Evolutionary conservation across 768 basidiomycete species (phyloP).

Genomic region (Mycena leptocephala): DNA sequence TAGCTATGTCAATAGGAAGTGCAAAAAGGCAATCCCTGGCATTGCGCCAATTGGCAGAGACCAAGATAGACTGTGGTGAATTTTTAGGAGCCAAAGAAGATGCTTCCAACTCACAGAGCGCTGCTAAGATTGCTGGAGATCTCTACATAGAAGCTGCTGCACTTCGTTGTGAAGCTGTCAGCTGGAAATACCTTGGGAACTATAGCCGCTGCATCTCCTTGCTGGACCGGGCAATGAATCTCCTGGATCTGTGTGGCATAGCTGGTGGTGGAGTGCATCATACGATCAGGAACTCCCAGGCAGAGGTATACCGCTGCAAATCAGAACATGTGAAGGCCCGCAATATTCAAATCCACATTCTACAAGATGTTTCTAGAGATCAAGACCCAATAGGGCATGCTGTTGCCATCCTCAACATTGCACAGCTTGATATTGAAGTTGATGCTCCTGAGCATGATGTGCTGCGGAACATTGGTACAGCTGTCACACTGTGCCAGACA

Average conservation of each 20-base stretch:
- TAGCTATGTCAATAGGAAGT: neutral
- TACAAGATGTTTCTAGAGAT: too few relatives aligned
- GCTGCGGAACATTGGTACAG: too few relatives aligned
- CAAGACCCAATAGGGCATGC: too few relatives aligned
- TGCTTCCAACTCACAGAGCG: neutral
- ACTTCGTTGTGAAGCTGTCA: neutral
- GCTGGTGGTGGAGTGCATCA: neutral
- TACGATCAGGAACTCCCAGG: neutral
- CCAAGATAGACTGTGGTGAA: neutral
- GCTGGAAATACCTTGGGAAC: neutral
- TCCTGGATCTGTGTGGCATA: neutral
- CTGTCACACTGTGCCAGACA: too few relatives aligned
- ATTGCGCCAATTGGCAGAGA: neutral
- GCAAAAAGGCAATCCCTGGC: neutral
- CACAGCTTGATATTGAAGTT: too few relatives aligned
- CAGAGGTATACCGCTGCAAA: neutral
- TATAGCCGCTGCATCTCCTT: neutral
- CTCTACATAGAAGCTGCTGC: neutral
- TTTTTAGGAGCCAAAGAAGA: neutral
- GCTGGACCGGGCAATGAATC: neutral
- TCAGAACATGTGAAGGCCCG: slow-evolving; percentile 1
- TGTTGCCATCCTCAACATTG: too few relatives aligned
- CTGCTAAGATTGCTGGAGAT: neutral
- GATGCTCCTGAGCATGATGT: too few relatives aligned
- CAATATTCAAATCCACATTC: neutral